Evolutionary conservation across 192 early-diverging fungal species (phyloP), one percentile per base, ranked within the genome.

Genomic region (Entophlyctis luteolus): DNA sequence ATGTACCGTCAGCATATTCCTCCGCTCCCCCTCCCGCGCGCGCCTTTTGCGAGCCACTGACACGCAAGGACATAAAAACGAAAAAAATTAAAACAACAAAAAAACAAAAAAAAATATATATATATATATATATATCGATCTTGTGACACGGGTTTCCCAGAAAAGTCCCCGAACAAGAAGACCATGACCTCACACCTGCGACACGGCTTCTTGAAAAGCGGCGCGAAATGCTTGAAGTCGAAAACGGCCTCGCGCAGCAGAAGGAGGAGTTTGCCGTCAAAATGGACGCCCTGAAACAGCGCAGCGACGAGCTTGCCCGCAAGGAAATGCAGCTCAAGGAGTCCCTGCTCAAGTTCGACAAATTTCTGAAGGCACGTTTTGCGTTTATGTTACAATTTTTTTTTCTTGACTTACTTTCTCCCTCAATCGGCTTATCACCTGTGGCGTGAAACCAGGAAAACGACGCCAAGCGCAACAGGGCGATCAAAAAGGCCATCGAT

Each of bases 181-280:
- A 81, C 63, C 78, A 86, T 73, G 84, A 86, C 66, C 72, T 86
- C 32, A 86, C 85, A 27, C 81, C 83, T 2, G 85, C 81, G 10
- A 85, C 83, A 1, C 68, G 78, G 28, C 75, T 86, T 0, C 72
- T 86, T 16, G 85, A 86, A 60, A 79, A 83, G 48, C 72, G 85
- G 22, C 62, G 85, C 38, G 85, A 86, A 71, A 86, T 86, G 79
- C 79, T 85, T 23, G 85, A 86, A 55, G 81, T 86, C 42, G 85
- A 86, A 68, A 80, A 76, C 47, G 85, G 85, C 1, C 72, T 86
- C 10, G 62, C 62, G 48, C 72, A 77, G 39, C 84, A 86, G 62
- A 86, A 86, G 70, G 83, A 86, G 48, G 85, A 86, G 55, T 86
- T 86, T 69, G 77, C 84, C 25, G 73, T 83, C 67, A 86, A 86